Percentiles rank a stretch among this genome's conserved stretches.
Conservation (phyloP, 1,284 basidiomycete genomes). For the Ganoderma resinaceum region DNA sequence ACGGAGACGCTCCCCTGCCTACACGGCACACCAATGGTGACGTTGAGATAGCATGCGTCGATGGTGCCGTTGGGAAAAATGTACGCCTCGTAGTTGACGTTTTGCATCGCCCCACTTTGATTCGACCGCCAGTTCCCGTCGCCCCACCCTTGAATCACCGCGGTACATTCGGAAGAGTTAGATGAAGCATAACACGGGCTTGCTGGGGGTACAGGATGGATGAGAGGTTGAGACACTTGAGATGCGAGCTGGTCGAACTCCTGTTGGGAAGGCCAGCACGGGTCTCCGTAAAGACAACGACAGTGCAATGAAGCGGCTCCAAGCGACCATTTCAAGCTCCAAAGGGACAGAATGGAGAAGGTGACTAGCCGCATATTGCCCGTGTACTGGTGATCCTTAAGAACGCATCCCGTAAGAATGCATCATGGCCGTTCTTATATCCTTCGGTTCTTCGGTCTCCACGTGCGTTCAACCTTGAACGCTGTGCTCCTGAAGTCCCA, state of each 20-base stretch:
- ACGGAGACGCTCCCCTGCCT: slow-evolving; percentile 52
- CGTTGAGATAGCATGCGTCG: slow-evolving; percentile 49
- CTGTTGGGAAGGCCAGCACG: slow-evolving; percentile 50
- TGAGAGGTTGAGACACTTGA: slow-evolving; percentile 46
- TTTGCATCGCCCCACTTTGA: slow-evolving; percentile 49
- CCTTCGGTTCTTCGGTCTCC: background rate
- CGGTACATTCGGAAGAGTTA: slow-evolving; percentile 43
- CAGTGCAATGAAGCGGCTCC: slow-evolving; percentile 38
- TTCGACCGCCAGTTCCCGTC: slow-evolving; percentile 50
- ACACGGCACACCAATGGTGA: slow-evolving; percentile 46
- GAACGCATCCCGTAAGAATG: too few relatives aligned
- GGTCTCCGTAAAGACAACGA: slow-evolving; percentile 39
- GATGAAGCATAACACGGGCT: slow-evolving; percentile 44
- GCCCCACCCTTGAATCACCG: slow-evolving; percentile 36
- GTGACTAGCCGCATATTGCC: background rate
- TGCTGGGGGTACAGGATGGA: slow-evolving; percentile 46
- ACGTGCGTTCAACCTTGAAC: background rate
- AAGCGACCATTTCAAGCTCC: slow-evolving; percentile 37
- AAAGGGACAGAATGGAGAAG: background rate
- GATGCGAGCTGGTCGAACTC: slow-evolving; percentile 44
- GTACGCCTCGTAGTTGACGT: slow-evolving; percentile 49
- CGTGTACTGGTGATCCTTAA: background rate
- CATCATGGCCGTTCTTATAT: background rate
- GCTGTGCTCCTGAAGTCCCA: background rate
- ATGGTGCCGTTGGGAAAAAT: slow-evolving; percentile 49